phyloP scores from a whole-genome alignment of 306 rosid species.

The Pterocarpus macrocarpus region DNA sequence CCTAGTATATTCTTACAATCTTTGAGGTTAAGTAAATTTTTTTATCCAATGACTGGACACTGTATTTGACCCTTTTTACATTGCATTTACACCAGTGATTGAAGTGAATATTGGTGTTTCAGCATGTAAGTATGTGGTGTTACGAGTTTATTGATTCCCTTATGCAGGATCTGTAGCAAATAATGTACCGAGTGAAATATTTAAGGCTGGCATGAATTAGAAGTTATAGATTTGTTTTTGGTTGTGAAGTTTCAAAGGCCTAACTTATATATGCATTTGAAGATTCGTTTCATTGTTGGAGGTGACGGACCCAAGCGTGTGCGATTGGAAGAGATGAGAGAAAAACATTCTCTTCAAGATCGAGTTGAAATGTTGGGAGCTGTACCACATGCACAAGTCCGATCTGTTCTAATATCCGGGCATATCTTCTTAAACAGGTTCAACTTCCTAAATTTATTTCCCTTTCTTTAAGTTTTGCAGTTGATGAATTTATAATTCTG shows the following conservation, averaged over 20 bases:
- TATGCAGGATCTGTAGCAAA: slow-evolving; percentile 13
- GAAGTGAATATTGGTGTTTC: not conserved
- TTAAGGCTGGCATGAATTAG: slow-evolving; percentile 1
- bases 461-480: not conserved
- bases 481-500: not conserved
- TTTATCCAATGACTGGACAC: not conserved
- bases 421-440: slow-evolving; percentile 92
- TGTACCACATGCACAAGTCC: slow-evolving; percentile 80
- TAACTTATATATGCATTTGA: slow-evolving; percentile 46
- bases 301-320: slow-evolving; percentile 66
- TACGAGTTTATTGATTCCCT: slow-evolving; percentile 15
- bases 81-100: slow-evolving; percentile 69
- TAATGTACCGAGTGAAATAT: not conserved
- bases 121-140: not conserved
- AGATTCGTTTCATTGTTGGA: slow-evolving; percentile 78
- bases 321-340: slow-evolving; percentile 91
- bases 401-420: slow-evolving; percentile 78
- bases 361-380: slow-evolving; percentile 89
- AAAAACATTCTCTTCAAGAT: slow-evolving; percentile 85
- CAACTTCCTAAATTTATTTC: not conserved
- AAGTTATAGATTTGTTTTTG: slow-evolving; percentile 14
- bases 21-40: not conserved
- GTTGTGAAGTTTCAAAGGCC: slow-evolving; percentile 34
- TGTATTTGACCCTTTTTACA: slow-evolving; percentile 31
- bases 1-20: not conserved